phyloP scores from a whole-genome alignment of 805 yeast species.

The Brettanomyces anomalus region DNA sequence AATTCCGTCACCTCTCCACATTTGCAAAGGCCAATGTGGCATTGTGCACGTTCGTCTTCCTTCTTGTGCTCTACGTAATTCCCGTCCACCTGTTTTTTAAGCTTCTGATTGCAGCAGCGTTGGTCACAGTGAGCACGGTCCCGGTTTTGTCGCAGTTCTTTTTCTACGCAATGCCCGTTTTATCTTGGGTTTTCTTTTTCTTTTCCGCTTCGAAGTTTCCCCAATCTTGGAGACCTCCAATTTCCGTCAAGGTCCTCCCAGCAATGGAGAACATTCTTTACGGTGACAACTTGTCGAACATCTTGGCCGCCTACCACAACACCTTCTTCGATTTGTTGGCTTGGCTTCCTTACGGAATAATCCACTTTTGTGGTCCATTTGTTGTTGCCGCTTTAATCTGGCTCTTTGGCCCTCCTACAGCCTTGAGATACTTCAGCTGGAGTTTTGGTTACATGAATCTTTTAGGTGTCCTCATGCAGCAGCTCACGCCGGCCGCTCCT shows the following conservation, averaged over 20 bases:
- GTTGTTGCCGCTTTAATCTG: slow-evolving; percentile 71
- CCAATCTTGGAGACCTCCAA: slow-evolving; percentile 71
- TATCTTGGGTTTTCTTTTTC: slow-evolving; percentile 78
- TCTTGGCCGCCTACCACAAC: slow-evolving; percentile 65
- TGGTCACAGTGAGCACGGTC: slow-evolving; percentile 42
- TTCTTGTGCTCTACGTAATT: slow-evolving; percentile 48
- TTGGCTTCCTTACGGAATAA: slow-evolving; percentile 87
- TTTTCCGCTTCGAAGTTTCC: slow-evolving; percentile 73
- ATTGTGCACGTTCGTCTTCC: slow-evolving; percentile 39
- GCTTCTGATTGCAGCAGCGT: slow-evolving; percentile 25
- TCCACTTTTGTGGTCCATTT: slow-evolving; percentile 83
- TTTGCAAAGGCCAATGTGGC: slow-evolving; percentile 33
- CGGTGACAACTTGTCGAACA: slow-evolving; percentile 82
- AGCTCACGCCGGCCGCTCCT: slow-evolving; percentile 84
- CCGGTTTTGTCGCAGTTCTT: slow-evolving; percentile 84
- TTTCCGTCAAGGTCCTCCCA: slow-evolving; percentile 79
- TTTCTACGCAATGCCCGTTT: slow-evolving; percentile 72
- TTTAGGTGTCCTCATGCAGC: slow-evolving; percentile 71
- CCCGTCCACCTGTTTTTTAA: slow-evolving; percentile 42
- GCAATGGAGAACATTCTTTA: slow-evolving; percentile 86
- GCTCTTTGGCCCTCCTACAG: slow-evolving; percentile 84
- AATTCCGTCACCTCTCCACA: slow-evolving; percentile 11
- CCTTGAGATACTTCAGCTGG: slow-evolving; percentile 75
- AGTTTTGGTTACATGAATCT: slow-evolving; percentile 93
- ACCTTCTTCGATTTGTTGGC: slow-evolving; percentile 72